phyloP scores from a whole-genome alignment of 2,329 filamentous ascomycete species.

The Zasmidium cellare region DNA sequence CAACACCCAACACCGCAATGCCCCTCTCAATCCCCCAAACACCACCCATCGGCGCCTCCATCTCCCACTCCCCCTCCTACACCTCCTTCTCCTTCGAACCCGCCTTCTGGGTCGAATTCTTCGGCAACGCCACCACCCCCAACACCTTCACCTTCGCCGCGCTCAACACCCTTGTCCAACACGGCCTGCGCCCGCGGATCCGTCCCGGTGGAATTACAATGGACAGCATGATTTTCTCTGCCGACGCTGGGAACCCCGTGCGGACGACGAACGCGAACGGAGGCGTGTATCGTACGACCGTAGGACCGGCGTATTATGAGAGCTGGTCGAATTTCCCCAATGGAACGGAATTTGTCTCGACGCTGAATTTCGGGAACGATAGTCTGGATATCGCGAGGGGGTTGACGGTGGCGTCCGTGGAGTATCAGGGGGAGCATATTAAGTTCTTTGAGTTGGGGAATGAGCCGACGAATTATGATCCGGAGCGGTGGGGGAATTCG shows the following conservation, averaged over 20 bases:
- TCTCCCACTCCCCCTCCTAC: conserved; percentile 27
- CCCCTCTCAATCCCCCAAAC: conserved; percentile 15
- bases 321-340: conserved; percentile 34
- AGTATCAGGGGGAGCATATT: conserved; percentile 27
- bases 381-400: conserved; percentile 29
- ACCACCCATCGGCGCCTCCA: conserved; percentile 23
- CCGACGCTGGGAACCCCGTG: conserved; percentile 23
- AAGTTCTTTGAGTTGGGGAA: conserved; percentile 33
- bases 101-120: conserved; percentile 35
- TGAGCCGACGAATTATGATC: conserved; percentile 32
- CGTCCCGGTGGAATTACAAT: conserved; percentile 33
- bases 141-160: conserved; percentile 30
- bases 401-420: conserved; percentile 30
- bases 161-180: conserved; percentile 26
- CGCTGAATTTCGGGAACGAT: conserved; percentile 33
- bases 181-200: conserved; percentile 30
- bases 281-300: conserved; percentile 31
- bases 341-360: conserved; percentile 30
- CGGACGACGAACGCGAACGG: conserved; percentile 27
- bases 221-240: conserved; percentile 33
- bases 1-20: conserved; percentile 1
- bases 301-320: conserved; percentile 32
- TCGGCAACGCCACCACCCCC: conserved; percentile 27
- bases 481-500: conserved; percentile 25
- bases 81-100: conserved; percentile 33